Base-by-base conservation (phyloP, 176 grass and related monocot genomes). In the Paspalum vaginatum region DNA sequence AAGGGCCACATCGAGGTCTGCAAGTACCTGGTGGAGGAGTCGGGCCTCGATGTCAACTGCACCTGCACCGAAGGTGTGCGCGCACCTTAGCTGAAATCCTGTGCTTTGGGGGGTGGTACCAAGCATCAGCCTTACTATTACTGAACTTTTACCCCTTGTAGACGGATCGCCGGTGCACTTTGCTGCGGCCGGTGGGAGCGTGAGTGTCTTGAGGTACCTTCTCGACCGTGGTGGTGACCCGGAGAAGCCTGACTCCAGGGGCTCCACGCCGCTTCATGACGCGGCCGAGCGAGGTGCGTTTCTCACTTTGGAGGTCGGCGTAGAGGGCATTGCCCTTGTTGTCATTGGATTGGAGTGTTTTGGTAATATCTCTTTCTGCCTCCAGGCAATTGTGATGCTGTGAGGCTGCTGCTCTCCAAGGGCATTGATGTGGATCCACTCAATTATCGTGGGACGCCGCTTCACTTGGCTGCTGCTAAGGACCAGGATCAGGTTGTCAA, bases 11-110 rank as follows among this genome's bases (percentile, higher is more conserved):
- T 61, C 18, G 63, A 89, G 11, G 43, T 58, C 39, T 89, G 82
- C 70, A 75, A 69, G 71, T 86, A 81, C 43, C 48, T 89, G 53
- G 66, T 89, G 15, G 82, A 89, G 69, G 77, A 80, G 9, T 68
- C 40, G 21, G 70, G 61, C 44, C 21, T 89, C 4, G 83, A 85
- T 49, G 40, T 85, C 49, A 81, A 89, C 24, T 59, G 57, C 0
- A 11, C 7, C 4, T 32, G 32, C 32, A 3, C 32, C 32, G 32
- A 32, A 32, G 32, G 32, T 32, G 32, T 3, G 32, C 32, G 32
- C 32, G 32, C n/a, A n/a, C n/a, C n/a, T 32, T 32, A 32, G 2
- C 32, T 32, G 32, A 3, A 32, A 32, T 32, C 32, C 32, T 32
- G 32, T 3, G 32, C 2, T 32, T 32, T 32, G 1, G 32, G 32